These are phyloP conservation scores for Podaxis sp. DNA, from an alignment of 768 basidiomycete genomes.

Conservation along the genomic window DNA sequence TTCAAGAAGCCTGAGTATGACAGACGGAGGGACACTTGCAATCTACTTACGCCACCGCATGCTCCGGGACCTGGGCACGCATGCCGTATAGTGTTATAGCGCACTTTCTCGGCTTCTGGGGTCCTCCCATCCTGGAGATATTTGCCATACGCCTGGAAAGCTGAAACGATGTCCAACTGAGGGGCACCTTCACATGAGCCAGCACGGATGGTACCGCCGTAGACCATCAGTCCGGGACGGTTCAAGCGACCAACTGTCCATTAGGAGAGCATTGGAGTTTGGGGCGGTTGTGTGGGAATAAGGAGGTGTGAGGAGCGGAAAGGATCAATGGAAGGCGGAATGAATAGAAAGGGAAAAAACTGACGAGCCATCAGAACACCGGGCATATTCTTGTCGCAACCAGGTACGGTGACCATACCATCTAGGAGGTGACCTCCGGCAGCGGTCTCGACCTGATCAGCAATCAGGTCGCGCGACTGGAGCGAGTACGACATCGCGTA, in stretches of 20 bases:
- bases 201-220: slow-evolving; percentile 92
- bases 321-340: slow-evolving; percentile 1
- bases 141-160: slow-evolving; percentile 97
- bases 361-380: slow-evolving; percentile 95
- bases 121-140: slow-evolving; percentile 91
- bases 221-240: slow-evolving; percentile 96
- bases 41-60: slow-evolving; percentile 84
- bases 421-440: slow-evolving; percentile 98
- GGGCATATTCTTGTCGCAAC: slow-evolving; percentile 99
- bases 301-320: slow-evolving; percentile 3
- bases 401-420: slow-evolving; percentile 95
- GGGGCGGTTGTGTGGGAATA: slow-evolving; percentile 19
- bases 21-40: background rate
- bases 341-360: slow-evolving; percentile 30
- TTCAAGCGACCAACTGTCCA: slow-evolving; percentile 86
- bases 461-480: slow-evolving; percentile 96
- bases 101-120: slow-evolving; percentile 73
- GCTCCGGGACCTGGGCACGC: slow-evolving; percentile 98
- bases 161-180: slow-evolving; percentile 92
- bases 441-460: slow-evolving; percentile 94
- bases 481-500: slow-evolving; percentile 93
- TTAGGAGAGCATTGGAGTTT: slow-evolving; percentile 1
- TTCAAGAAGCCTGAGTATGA: background rate
- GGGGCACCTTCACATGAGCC: slow-evolving; percentile 89
- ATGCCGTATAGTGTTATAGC: slow-evolving; percentile 86